Conservation (phyloP, 2,329 filamentous ascomycete genomes). For the Xylariaceae sp. region DNA sequence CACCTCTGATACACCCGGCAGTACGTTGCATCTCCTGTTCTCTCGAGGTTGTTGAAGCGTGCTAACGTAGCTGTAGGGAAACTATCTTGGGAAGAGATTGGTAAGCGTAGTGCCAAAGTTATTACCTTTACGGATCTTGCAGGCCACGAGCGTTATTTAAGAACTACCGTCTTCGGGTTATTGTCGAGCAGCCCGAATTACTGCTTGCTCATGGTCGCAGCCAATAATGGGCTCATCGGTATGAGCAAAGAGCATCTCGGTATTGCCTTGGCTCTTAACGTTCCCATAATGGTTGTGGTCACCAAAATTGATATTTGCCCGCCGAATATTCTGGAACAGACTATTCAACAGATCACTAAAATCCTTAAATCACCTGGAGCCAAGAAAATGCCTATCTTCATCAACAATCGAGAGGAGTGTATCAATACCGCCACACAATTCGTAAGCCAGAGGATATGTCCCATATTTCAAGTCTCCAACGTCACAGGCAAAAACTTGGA, state of each 20-base stretch:
- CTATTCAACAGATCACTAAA: slow-evolving; percentile 86
- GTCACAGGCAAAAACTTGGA: slow-evolving; percentile 93
- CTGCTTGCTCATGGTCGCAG: slow-evolving; percentile 96
- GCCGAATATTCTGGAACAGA: slow-evolving; percentile 92
- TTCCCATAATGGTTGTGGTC: slow-evolving; percentile 96
- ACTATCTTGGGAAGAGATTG: slow-evolving; percentile 97
- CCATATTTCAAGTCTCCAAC: slow-evolving; percentile 97
- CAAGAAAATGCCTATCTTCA: slow-evolving; percentile 93
- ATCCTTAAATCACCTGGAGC: slow-evolving; percentile 95
- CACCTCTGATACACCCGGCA: slow-evolving; percentile 78
- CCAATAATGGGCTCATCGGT: slow-evolving; percentile 94
- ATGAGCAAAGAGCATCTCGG: slow-evolving; percentile 99
- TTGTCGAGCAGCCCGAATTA: slow-evolving; percentile 96
- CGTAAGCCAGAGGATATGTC: slow-evolving; percentile 92
- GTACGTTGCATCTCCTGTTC: slow-evolving; percentile 55
- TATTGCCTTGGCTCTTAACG: slow-evolving; percentile 91
- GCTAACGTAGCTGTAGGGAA: slow-evolving; percentile 49
- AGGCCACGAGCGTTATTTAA: slow-evolving; percentile 91
- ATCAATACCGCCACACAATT: slow-evolving; percentile 96
- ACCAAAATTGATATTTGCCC: slow-evolving; percentile 99
- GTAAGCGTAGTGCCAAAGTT: slow-evolving; percentile 91
- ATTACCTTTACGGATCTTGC: slow-evolving; percentile 96
- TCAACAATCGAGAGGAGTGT: slow-evolving; percentile 88
- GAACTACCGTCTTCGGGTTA: slow-evolving; percentile 95
- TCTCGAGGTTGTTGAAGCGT: not conserved